Evolutionary conservation across 1,284 basidiomycete species (phyloP).

Genomic region (Cutaneotrichosporon sp.): DNA sequence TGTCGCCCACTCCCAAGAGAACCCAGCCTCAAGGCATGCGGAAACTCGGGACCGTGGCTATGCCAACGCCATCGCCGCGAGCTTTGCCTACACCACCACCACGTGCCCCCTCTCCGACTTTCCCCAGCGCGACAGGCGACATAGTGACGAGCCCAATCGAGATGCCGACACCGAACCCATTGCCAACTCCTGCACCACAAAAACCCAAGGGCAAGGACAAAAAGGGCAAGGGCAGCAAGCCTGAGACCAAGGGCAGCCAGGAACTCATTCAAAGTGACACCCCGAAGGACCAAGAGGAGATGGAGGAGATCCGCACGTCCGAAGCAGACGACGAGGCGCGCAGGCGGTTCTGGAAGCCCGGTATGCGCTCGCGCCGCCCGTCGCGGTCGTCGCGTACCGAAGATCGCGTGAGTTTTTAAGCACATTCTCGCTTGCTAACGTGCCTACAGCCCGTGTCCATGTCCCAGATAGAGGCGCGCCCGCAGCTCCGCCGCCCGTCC

Average conservation of each 20-base stretch:
- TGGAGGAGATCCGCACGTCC: conserved; percentile 12
- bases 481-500: conserved; percentile 26
- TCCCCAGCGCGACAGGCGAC: too few species aligned
- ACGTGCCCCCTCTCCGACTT: too few species aligned
- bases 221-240: too few species aligned
- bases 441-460: conserved; percentile 1
- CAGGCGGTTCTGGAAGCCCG: conserved; percentile 3
- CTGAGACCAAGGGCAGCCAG: too few species aligned
- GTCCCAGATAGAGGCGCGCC: background rate
- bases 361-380: background rate
- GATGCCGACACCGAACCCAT: too few species aligned
- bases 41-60: background rate
- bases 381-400: background rate
- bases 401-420: background rate
- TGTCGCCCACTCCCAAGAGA: background rate
- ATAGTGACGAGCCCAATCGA: too few species aligned
- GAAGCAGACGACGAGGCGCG: conserved; percentile 6
- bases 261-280: too few species aligned
- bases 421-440: background rate
- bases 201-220: too few species aligned
- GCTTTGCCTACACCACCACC: too few species aligned
- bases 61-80: too few species aligned
- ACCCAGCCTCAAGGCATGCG: background rate
- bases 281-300: background rate
- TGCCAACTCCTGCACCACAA: too few species aligned